phyloP scores from a whole-genome alignment of 192 early-diverging fungal species.

The Entophlyctis helioformis region DNA sequence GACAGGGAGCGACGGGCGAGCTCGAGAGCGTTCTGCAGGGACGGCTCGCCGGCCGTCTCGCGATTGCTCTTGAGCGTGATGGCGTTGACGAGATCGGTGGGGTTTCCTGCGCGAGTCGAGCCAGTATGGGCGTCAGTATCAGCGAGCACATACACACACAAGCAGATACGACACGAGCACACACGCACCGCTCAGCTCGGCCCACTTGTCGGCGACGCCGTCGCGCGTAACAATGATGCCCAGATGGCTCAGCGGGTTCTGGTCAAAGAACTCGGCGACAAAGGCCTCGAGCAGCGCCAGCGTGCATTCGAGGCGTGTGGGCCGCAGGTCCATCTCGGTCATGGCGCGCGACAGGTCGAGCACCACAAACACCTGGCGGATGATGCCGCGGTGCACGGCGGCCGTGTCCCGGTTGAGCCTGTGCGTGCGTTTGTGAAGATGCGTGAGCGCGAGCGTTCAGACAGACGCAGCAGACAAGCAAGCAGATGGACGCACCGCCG shows the following conservation, averaged over 20 bases:
- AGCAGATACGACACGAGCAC: too few relatives aligned
- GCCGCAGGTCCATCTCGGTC: conserved; percentile 74
- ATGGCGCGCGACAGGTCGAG: conserved; percentile 76
- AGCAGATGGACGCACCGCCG: too few relatives aligned
- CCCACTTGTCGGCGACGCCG: conserved; percentile 71
- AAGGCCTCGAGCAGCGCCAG: conserved; percentile 57
- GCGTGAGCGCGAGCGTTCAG: conserved; percentile 1
- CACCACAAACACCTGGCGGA: conserved; percentile 66
- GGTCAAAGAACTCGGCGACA: conserved; percentile 84
- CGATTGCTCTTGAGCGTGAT: conserved; percentile 51
- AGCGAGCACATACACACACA: too few relatives aligned
- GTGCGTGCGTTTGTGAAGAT: background rate
- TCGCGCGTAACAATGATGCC: conserved; percentile 74
- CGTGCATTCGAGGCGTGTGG: conserved; percentile 66
- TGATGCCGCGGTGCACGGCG: conserved; percentile 32
- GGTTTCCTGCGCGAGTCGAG: conserved; percentile 33
- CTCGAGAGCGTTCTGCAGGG: conserved; percentile 85
- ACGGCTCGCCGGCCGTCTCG: conserved; percentile 75
- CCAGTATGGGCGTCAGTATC: too few relatives aligned
- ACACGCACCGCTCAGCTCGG: conserved; percentile 41
- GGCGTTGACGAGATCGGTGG: conserved; percentile 65
- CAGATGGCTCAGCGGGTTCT: conserved; percentile 87
- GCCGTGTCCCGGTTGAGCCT: conserved; percentile 11
- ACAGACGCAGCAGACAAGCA: too few relatives aligned
- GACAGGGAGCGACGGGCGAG: conserved; percentile 59